Conservation (phyloP, 2,329 filamentous ascomycete genomes). For the Sporothrix brasiliensis region DNA sequence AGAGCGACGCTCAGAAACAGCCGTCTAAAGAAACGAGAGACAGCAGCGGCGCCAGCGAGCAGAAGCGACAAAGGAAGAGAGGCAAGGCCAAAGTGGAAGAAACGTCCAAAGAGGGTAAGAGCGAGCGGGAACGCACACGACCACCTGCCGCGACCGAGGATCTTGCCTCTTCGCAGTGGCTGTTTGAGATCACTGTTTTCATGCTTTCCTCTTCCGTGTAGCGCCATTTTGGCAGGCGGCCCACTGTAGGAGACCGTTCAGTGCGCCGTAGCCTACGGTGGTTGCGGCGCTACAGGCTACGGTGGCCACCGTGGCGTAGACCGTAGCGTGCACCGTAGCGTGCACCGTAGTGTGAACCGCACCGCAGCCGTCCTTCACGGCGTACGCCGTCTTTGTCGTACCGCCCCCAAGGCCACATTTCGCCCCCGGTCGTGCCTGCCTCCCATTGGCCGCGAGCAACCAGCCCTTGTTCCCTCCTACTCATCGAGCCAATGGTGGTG, state of each 20-base stretch:
- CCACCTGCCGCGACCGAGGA: slow-evolving; percentile 19
- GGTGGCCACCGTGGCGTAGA: slow-evolving; percentile 4
- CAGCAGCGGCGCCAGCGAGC: not conserved
- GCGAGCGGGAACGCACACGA: slow-evolving; percentile 19
- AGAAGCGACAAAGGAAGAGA: not conserved
- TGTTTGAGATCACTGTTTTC: not conserved
- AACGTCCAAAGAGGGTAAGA: not conserved
- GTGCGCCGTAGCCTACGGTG: too few species aligned
- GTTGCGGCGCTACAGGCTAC: not conserved
- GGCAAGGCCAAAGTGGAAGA: too few species aligned
- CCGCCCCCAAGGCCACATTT: not conserved
- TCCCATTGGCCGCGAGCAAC: not conserved
- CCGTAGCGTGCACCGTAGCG: not conserved
- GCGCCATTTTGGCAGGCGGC: not conserved
- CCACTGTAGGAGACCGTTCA: too few species aligned
- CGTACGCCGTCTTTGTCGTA: slow-evolving; percentile 5
- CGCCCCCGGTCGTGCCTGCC: slow-evolving; percentile 13
- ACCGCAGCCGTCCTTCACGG: not conserved
- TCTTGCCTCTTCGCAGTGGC: not conserved
- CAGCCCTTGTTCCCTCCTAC: too few species aligned
- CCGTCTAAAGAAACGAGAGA: not conserved
- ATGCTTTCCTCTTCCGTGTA: slow-evolving; percentile 14
- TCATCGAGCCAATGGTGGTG: slow-evolving; percentile 8
- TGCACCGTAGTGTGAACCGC: not conserved
- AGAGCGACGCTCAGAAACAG: not conserved